Evolutionary conservation across 495 filamentous ascomycete species (phyloP).

Genomic region (Hypoxylon crocopeplum): DNA sequence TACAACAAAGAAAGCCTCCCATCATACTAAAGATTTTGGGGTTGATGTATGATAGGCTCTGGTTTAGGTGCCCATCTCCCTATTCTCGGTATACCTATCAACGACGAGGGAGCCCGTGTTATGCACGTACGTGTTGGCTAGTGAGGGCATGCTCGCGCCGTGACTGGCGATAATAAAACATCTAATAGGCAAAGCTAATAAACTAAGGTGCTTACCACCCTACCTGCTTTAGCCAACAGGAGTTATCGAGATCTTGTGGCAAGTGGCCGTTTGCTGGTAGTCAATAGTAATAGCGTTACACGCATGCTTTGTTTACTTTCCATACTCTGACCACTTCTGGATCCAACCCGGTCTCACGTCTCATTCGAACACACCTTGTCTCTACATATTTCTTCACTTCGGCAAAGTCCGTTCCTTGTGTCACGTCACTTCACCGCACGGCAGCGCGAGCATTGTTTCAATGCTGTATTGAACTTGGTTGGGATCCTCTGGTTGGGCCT

Average conservation of each 20-base stretch:
- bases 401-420: conserved; percentile 29
- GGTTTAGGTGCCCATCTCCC: not conserved
- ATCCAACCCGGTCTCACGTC: conserved; percentile 27
- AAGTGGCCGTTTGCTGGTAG: conserved; percentile 22
- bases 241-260: conserved; percentile 33
- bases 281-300: conserved; percentile 28
- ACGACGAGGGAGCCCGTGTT: not conserved
- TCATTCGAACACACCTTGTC: conserved; percentile 17
- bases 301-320: conserved; percentile 36
- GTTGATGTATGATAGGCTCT: conserved; percentile 3
- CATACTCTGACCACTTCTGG: conserved; percentile 17
- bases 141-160: not conserved
- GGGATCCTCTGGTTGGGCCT: conserved; percentile 27
- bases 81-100: conserved; percentile 25
- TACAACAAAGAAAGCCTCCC: too few relatives aligned
- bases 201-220: conserved; percentile 26
- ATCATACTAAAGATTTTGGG: not conserved
- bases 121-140: conserved; percentile 28
- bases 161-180: conserved; percentile 15
- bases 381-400: conserved; percentile 15
- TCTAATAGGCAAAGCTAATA: conserved; percentile 3
- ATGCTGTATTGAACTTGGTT: conserved; percentile 20
- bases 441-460: conserved; percentile 13
- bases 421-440: conserved; percentile 27
- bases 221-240: conserved; percentile 18